Evolutionary conservation across 148 eudicot species (phyloP), one percentile per base, ranked within the genome.

Genomic region (Limonium bicolor): DNA sequence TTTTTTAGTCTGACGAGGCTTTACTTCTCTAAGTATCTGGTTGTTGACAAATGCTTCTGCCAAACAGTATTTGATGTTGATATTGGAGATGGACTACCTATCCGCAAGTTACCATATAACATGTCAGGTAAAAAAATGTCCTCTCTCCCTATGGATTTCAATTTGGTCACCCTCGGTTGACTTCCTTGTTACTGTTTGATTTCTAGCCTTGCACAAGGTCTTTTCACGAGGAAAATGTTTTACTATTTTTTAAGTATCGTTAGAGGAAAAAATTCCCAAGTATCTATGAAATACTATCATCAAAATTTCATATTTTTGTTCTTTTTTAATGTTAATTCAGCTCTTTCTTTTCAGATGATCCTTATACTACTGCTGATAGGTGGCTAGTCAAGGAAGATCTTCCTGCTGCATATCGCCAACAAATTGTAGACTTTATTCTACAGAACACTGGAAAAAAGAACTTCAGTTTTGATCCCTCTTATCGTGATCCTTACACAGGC

Each of bases 51-150:
- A n/a, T 43, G 48, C 13, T 43, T 14, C 11, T 14, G 15, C 27
- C 18, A 35, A 35, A 15, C 80, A 90, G 99, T 90, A 21, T 81
- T 90, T 51, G 95, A 81, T 62, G 94, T 90, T 43, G 99, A 90
- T 60, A 78, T 90, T 69, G 99, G 95, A 65, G 99, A 90, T 68
- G 99, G 99, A 20, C 67, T 70, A 62, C 95, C 99, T 33, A 63
- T 76, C 27, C 99, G 99, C 21, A 90, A 81, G 61, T 61, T 90
- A 59, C 99, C 99, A n/a, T 85, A 75, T 55, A 85, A 90, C 42
- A 66, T 74, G 23, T 73, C 94, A 73, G 99, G 99, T 90, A 76
- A 41, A 41, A 20, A 23, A n/a, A 18, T 39, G 18, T 24, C 47
- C 18, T 42, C 26, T 41, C 27, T n/a, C n/a, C n/a, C n/a, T n/a